A percentile compares a stretch with the other conserved stretches of the same genome.
Conservation (phyloP, 352 stramenopile species). For the Thalassiosira exigua region DNA sequence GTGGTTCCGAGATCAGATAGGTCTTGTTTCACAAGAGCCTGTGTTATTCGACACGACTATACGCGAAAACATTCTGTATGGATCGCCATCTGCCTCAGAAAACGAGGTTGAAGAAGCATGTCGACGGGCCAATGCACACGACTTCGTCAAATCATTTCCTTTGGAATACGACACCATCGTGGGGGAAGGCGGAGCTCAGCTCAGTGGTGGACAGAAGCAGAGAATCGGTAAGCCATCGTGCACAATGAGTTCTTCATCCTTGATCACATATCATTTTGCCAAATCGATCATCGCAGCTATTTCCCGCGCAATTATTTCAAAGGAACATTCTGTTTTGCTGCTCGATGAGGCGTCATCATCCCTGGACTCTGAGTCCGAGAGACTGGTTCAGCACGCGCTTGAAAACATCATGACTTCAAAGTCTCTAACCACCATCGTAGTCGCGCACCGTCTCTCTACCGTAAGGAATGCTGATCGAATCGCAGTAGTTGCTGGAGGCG, state of each 20-base stretch:
- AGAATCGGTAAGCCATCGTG: constrained; percentile 75
- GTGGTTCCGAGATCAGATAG: constrained; percentile 85
- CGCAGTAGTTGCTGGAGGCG: constrained; percentile 25
- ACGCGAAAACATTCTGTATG: constrained; percentile 86
- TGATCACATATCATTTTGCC: background rate
- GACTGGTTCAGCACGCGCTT: constrained; percentile 83
- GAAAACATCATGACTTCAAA: constrained; percentile 71
- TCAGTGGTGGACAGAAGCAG: constrained; percentile 91
- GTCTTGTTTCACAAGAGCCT: constrained; percentile 92
- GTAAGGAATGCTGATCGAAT: constrained; percentile 90
- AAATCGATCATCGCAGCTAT: constrained; percentile 69
- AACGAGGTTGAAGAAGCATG: constrained; percentile 85
- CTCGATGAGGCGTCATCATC: constrained; percentile 87
- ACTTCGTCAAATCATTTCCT: constrained; percentile 88
- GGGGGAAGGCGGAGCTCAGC: constrained; percentile 85
- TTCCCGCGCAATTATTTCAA: constrained; percentile 87
- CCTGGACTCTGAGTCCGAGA: constrained; percentile 78
- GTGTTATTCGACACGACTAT: constrained; percentile 84
- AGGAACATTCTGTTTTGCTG: constrained; percentile 83
- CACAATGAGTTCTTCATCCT: background rate
- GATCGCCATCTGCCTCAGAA: constrained; percentile 72
- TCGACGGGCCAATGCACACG: constrained; percentile 87
- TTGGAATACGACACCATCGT: constrained; percentile 88
- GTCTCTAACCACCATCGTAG: constrained; percentile 65
- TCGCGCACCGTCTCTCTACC: constrained; percentile 90